phyloP scores from a whole-genome alignment of 2,329 filamentous ascomycete species.

The Aphanocladium album region DNA sequence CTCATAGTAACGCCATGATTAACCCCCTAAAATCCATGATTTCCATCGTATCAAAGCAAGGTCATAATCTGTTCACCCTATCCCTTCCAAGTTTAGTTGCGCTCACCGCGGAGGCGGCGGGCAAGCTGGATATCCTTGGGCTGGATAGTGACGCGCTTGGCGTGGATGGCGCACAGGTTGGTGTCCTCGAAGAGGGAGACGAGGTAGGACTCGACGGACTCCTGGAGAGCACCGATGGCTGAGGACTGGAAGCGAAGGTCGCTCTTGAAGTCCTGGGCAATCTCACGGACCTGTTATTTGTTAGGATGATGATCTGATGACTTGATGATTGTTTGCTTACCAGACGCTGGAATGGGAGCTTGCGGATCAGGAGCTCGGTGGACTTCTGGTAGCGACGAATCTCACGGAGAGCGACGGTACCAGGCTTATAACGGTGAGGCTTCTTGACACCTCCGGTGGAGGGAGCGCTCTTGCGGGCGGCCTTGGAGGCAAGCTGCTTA shows the following conservation, averaged over 20 bases:
- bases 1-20: conserved; percentile 43
- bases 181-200: conserved; percentile 83
- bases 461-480: conserved; percentile 94
- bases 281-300: conserved; percentile 70
- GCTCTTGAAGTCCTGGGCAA: conserved; percentile 92
- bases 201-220: conserved; percentile 97
- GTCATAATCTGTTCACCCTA: conserved; percentile 34
- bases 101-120: conserved; percentile 89
- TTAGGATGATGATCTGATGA: neutral
- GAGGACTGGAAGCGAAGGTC: conserved; percentile 97
- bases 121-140: conserved; percentile 96
- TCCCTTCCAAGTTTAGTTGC: conserved; percentile 56
- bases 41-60: conserved; percentile 35
- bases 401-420: conserved; percentile 96
- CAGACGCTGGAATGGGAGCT: conserved; percentile 95
- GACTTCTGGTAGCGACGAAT: conserved; percentile 98
- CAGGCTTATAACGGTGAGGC: conserved; percentile 85
- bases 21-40: conserved; percentile 35
- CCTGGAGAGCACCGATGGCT: conserved; percentile 93
- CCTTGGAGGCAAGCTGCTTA: conserved; percentile 99
- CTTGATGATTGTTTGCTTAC: conserved; percentile 42
- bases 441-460: conserved; percentile 97
- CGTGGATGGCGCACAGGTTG: conserved; percentile 94
- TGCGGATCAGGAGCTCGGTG: conserved; percentile 92
- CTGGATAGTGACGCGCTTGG: conserved; percentile 98